Evolutionary conservation across 495 filamentous ascomycete genomes (phyloP), one percentile per base, ranked within the genome.

Genomic region (Penicillium lividum): DNA sequence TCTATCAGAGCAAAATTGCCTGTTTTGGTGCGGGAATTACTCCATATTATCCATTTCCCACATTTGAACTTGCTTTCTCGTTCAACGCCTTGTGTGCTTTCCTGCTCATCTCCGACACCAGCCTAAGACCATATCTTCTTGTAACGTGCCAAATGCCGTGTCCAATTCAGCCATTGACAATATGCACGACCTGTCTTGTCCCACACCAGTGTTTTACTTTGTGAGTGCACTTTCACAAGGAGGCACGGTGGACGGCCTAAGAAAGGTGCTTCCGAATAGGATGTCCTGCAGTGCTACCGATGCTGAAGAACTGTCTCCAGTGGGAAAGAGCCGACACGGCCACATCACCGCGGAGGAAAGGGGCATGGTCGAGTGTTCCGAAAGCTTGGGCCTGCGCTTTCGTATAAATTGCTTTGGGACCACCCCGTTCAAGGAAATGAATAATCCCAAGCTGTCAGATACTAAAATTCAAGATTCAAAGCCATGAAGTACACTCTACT

Each of bases 401-500:
- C 28, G 7, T 49, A 49, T 49, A 49, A 49, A 16, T 45, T 15
- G 15, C 46, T 48, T 11, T 7, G 27, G 13, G 7, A 31, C 15
- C 6, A n/a, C 46, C 15, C 11, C 8, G 13, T 31, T 16, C 46
- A 9, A 49, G 11, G 15, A 5, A 49, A 49, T n/a, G 28, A 46
- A 27, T 25, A 27, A 22, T 6, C 18, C 9, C 18, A 28, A 34
- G 16, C 43, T 48, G 43, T 33, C 54, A 42, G 18, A 2, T 16
- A 49, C 42, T 7, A 13, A 50, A 30, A 11, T 50, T 4, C 25
- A 43, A 56, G 13, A 50, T 51, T 15, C 46, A 57, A 22, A 50
- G 52, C 48, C 25, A 58, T 58, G 56, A 58, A 15, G 46, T 58
- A 52, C 56, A 11, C 10, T 52, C 48, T 58, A 7, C 48, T 58